A percentile compares a stretch with the other conserved stretches of the same genome.
Conservation (phyloP, 305 asterid genomes). For the Solanum hybrid region DNA sequence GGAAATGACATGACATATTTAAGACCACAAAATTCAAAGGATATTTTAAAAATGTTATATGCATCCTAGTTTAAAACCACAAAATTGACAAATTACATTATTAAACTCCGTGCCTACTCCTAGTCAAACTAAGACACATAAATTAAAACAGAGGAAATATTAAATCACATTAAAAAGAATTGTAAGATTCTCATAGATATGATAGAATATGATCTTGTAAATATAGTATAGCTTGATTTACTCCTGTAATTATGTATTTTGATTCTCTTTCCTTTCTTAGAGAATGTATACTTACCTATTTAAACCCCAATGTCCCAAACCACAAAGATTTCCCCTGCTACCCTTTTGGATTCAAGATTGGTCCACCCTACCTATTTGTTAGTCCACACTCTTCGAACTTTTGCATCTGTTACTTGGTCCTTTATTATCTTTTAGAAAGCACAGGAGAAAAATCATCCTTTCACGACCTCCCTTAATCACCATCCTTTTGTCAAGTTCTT, state of each 20-base stretch:
- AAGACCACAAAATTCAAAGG: background rate
- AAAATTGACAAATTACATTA: background rate
- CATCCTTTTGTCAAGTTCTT: background rate
- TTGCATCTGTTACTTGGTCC: background rate
- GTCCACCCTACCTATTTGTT: background rate
- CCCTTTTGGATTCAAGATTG: background rate
- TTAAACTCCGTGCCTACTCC: background rate
- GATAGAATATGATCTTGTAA: background rate
- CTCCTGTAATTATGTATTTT: background rate
- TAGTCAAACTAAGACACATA: background rate
- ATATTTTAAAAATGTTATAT: background rate
- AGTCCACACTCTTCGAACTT: background rate
- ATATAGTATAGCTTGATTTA: background rate
- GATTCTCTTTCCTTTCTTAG: background rate
- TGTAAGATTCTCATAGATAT: background rate
- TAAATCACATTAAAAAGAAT: background rate
- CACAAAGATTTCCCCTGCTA: background rate
- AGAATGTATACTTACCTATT: background rate
- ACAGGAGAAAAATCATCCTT: background rate
- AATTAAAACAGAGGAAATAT: background rate
- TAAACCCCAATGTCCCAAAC: background rate
- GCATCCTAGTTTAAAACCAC: background rate
- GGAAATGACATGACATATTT: background rate
- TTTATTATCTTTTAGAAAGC: background rate
- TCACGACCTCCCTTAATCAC: background rate